A percentile compares a stretch with the other conserved stretches of the same genome.
phyloP scores from a whole-genome alignment of 2,329 filamentous ascomycete genomes.

The Talaromyces sp. region DNA sequence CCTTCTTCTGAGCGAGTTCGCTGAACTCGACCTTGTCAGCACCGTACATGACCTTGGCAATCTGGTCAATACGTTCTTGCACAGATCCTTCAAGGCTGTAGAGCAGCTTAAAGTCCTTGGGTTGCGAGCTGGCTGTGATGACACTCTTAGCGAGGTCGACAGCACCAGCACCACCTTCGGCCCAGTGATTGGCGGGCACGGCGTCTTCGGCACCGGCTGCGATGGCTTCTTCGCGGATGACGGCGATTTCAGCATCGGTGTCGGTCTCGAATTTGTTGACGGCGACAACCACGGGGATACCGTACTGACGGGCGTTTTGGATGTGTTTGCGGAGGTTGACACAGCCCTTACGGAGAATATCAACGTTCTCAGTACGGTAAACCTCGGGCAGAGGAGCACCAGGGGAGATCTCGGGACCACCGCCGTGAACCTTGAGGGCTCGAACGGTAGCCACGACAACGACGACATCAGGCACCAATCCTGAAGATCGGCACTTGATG shows the following conservation, averaged over 20 bases:
- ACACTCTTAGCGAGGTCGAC: constrained; percentile 84
- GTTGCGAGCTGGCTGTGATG: constrained; percentile 75
- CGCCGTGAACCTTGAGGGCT: constrained; percentile 94
- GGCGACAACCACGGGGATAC: constrained; percentile 89
- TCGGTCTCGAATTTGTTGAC: constrained; percentile 97
- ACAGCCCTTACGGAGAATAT: constrained; percentile 83
- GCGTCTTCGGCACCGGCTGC: constrained; percentile 91
- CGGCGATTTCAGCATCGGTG: constrained; percentile 84
- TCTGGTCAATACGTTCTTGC: constrained; percentile 84
- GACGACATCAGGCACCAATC: constrained; percentile 86
- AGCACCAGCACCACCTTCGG: constrained; percentile 86
- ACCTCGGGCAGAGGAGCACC: constrained; percentile 81
- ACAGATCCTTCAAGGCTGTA: constrained; percentile 77
- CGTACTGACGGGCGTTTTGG: constrained; percentile 80
- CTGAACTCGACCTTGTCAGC: constrained; percentile 87
- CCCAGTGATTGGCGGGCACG: constrained; percentile 93
- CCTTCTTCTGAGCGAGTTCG: constrained; percentile 91
- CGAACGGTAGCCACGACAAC: constrained; percentile 94
- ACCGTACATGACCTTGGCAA: constrained; percentile 92
- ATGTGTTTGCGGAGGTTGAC: constrained; percentile 97
- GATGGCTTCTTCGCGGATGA: constrained; percentile 85
- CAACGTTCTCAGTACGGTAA: constrained; percentile 90
- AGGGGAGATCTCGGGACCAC: constrained; percentile 87
- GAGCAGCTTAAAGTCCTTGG: constrained; percentile 82
- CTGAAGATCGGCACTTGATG: constrained; percentile 96